A percentile compares a stretch with the other conserved stretches of the same genome.
Evolutionary conservation across 164 flowering plant species (phyloP).

Genomic region (Malania oleifera): DNA sequence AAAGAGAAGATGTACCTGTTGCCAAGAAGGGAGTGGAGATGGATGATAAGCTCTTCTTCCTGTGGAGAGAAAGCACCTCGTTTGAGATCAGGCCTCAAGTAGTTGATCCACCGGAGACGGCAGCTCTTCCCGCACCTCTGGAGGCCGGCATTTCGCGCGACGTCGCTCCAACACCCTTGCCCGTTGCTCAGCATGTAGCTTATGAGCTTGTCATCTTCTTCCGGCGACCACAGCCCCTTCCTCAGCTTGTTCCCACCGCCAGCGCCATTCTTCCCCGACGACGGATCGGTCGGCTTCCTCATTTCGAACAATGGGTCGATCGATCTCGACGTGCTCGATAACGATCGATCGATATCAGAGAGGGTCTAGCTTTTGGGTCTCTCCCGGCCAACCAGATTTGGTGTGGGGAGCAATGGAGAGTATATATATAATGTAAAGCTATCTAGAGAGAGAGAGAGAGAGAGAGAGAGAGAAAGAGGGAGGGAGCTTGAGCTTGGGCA

Average conservation of each 20-base stretch:
- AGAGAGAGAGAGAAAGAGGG: neutral
- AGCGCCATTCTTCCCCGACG: constrained; percentile 8
- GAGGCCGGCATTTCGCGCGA: constrained; percentile 58
- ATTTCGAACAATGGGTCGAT: constrained; percentile 13
- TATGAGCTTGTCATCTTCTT: constrained; percentile 64
- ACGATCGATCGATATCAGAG: neutral
- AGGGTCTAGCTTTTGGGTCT: neutral
- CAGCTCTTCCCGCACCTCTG: constrained; percentile 70
- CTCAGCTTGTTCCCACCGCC: constrained; percentile 29
- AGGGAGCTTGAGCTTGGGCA: neutral
- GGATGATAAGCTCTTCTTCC: constrained; percentile 61
- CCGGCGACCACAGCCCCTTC: constrained; percentile 70
- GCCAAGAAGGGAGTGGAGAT: constrained; percentile 59
- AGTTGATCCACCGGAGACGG: constrained; percentile 65
- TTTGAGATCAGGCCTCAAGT: constrained; percentile 61
- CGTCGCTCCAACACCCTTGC: constrained; percentile 70
- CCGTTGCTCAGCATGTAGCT: constrained; percentile 52
- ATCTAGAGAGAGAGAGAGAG: neutral
- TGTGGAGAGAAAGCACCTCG: constrained; percentile 63
- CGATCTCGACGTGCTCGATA: neutral
- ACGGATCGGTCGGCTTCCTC: constrained; percentile 36
- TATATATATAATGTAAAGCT: too few relatives aligned
- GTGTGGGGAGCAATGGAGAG: constrained; percentile 14
- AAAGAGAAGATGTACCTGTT: constrained; percentile 36
- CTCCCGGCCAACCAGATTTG: constrained; percentile 16